Evolutionary conservation across 768 basidiomycete genomes (phyloP).

Genomic region (Cystobasidium onofrii): DNA sequence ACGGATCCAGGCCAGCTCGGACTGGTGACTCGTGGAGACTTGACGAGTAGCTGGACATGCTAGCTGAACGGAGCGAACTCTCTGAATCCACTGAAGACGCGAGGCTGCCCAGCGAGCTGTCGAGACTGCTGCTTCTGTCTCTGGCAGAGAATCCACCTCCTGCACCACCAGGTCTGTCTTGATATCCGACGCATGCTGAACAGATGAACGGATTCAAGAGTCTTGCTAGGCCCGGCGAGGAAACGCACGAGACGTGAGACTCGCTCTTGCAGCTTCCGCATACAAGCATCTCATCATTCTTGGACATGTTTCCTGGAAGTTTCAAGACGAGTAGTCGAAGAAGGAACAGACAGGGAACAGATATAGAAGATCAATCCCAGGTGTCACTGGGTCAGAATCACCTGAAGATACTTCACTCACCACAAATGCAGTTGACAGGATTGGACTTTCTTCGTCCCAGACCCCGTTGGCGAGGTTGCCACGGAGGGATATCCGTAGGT

Average conservation of each 20-base stretch:
- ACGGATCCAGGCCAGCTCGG: neutral
- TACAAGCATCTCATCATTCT: neutral
- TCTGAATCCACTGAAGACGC: neutral
- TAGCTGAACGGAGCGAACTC: neutral
- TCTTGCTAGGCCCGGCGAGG: neutral
- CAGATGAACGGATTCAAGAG: neutral
- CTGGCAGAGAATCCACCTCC: neutral
- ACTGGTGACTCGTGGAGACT: neutral
- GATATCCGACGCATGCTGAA: neutral
- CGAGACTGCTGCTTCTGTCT: neutral
- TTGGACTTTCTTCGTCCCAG: neutral
- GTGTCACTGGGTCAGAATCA: too few species aligned
- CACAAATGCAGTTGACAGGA: neutral
- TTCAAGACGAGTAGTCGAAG: neutral
- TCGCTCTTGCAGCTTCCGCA: neutral
- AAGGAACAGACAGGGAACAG: neutral
- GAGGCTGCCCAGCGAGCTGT: neutral
- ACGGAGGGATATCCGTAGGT: neutral
- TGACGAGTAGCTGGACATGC: neutral
- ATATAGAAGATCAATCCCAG: too few species aligned
- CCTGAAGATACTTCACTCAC: neutral
- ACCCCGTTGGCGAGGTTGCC: neutral
- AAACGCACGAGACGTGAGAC: neutral
- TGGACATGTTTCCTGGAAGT: neutral
- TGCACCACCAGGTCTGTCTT: neutral